These are phyloP conservation scores for Singerocomus inundabilis DNA, from an alignment of 1,284 basidiomycete species.

Conservation along the genomic window DNA sequence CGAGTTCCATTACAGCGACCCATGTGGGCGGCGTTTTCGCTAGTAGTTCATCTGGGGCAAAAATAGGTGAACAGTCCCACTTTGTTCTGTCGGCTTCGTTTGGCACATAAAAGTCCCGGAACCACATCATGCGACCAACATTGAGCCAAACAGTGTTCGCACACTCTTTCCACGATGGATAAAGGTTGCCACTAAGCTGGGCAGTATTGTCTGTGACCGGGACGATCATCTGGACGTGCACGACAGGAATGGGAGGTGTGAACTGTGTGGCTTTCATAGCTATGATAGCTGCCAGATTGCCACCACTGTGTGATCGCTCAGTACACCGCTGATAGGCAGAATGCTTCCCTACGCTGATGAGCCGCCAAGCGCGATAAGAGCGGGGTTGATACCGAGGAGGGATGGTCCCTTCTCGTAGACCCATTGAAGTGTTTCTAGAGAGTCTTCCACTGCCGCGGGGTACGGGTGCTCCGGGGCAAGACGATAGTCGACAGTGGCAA, in stretches of 20 bases:
- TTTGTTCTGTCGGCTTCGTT: slow-evolving; percentile 42
- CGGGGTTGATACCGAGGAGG: slow-evolving; percentile 40
- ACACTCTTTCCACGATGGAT: slow-evolving; percentile 50
- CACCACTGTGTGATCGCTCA: slow-evolving; percentile 40
- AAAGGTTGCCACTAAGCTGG: slow-evolving; percentile 31
- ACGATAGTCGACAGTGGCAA: slow-evolving; percentile 56
- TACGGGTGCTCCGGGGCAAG: slow-evolving; percentile 59
- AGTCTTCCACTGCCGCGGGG: slow-evolving; percentile 59
- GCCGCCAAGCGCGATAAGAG: slow-evolving; percentile 51
- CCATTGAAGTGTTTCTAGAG: slow-evolving; percentile 52
- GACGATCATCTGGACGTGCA: slow-evolving; percentile 47
- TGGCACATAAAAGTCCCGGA: slow-evolving; percentile 49
- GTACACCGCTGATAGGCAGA: background rate
- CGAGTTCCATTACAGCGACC: slow-evolving; percentile 51
- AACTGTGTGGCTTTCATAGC: slow-evolving; percentile 46
- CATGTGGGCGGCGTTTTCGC: slow-evolving; percentile 43
- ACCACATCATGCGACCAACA: slow-evolving; percentile 53
- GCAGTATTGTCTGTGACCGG: slow-evolving; percentile 39
- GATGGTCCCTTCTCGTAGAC: slow-evolving; percentile 39
- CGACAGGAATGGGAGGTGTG: slow-evolving; percentile 42
- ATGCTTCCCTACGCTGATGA: slow-evolving; percentile 44
- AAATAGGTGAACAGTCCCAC: slow-evolving; percentile 52
- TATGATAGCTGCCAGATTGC: slow-evolving; percentile 50
- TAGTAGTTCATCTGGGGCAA: slow-evolving; percentile 48
- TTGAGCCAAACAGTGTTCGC: slow-evolving; percentile 46